Evolutionary conservation across 2,329 filamentous ascomycete species (phyloP).

Genomic region (Xylariales sp.): DNA sequence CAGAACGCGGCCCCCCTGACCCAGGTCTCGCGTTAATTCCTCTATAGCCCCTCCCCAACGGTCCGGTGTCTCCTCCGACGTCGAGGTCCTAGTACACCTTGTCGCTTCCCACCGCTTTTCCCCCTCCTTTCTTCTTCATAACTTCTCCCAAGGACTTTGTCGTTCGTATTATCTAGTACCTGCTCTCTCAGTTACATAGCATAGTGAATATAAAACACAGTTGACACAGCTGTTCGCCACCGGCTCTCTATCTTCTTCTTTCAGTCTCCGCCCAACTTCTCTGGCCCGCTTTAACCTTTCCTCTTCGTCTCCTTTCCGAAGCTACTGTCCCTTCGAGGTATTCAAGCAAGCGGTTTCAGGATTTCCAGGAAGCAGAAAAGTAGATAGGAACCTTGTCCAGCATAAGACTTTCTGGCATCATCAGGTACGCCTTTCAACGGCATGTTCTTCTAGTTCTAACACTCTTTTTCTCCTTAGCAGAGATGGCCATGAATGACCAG

Average conservation of each 20-base stretch:
- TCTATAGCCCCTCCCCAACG: too few species aligned
- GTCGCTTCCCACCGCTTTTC: too few species aligned
- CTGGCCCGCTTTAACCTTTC: slow-evolving; percentile 10
- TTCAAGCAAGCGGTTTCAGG: not conserved
- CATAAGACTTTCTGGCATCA: too few species aligned
- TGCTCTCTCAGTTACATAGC: slow-evolving; percentile 41
- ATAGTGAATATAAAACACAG: slow-evolving; percentile 46
- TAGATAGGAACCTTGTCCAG: too few species aligned
- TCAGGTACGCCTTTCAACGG: too few species aligned
- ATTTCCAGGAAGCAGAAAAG: not conserved
- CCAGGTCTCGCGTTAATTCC: too few species aligned
- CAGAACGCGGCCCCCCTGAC: too few species aligned
- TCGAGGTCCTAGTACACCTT: too few species aligned
- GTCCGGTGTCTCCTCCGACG: too few species aligned
- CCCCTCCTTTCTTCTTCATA: too few species aligned
- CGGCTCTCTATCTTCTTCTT: slow-evolving; percentile 8
- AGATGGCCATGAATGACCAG: slow-evolving; percentile 6
- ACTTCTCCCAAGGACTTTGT: slow-evolving; percentile 4
- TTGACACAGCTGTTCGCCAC: slow-evolving; percentile 20
- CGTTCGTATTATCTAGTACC: slow-evolving; percentile 13
- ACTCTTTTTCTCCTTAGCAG: too few species aligned
- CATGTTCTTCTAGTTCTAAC: too few species aligned
- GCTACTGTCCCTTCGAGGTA: not conserved
- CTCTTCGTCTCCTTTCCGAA: slow-evolving; percentile 8
- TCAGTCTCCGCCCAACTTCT: slow-evolving; percentile 7